phyloP scores from a whole-genome alignment of 305 asterid species.

The Rubia peregrina region DNA sequence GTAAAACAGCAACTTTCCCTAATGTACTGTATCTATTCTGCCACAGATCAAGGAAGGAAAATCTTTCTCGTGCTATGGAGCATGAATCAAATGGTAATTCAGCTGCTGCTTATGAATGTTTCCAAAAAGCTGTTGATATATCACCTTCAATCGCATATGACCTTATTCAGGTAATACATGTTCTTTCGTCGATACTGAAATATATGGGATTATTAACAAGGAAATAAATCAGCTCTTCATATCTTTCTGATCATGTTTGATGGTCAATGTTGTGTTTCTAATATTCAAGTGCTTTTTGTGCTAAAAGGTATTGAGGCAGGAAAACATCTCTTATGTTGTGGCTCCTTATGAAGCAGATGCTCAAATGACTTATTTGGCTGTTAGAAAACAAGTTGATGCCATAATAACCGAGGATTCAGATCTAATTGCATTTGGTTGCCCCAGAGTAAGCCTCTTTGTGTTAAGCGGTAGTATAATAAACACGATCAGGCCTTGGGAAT shows the following conservation, averaged over 20 bases:
- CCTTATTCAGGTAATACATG: constrained; percentile 71
- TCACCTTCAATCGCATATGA: constrained; percentile 89
- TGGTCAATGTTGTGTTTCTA: background rate
- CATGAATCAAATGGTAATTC: constrained; percentile 85
- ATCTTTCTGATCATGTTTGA: constrained; percentile 1
- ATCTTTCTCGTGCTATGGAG: constrained; percentile 81
- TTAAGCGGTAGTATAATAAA: no score
- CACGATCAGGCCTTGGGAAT: background rate
- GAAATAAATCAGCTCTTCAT: background rate
- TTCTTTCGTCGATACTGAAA: background rate
- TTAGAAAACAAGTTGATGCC: constrained; percentile 75
- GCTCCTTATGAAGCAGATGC: constrained; percentile 99
- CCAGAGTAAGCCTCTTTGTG: constrained; percentile 52
- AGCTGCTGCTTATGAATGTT: constrained; percentile 86
- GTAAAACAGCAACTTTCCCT: background rate
- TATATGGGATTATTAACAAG: no score
- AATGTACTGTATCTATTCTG: constrained; percentile 7
- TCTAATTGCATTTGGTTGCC: constrained; percentile 87
- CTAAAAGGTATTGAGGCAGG: constrained; percentile 63
- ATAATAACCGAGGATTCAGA: constrained; percentile 97
- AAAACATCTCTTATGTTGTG: constrained; percentile 64
- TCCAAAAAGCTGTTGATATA: constrained; percentile 96
- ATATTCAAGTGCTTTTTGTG: constrained; percentile 9
- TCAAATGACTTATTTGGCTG: constrained; percentile 84
- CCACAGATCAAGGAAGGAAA: constrained; percentile 75